Base-by-base conservation (phyloP, 768 basidiomycete species). In the Kwoniella dendrophila region DNA sequence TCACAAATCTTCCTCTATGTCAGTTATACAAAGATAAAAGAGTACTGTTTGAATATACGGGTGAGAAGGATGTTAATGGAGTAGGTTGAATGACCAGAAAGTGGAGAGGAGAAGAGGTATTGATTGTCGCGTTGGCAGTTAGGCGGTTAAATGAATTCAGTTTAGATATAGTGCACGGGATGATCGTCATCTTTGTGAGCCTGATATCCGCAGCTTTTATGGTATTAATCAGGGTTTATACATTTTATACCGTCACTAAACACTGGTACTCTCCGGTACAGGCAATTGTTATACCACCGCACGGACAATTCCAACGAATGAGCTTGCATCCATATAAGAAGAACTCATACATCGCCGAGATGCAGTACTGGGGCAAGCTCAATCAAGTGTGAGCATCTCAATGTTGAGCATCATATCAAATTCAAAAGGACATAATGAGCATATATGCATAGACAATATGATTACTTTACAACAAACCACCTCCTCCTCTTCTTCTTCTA, bases 401-500 rank as follows among this genome's bases (percentile, higher is more conserved):
- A n/a, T n/a, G n/a, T n/a, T n/a, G n/a, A n/a, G n/a, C n/a, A n/a
- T n/a, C n/a, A n/a, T n/a, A n/a, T n/a, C n/a, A n/a, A n/a, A n/a
- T n/a, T n/a, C n/a, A n/a, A n/a, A n/a, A n/a, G n/a, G n/a, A n/a
- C n/a, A n/a, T n/a, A n/a, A n/a, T n/a, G n/a, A n/a, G n/a, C n/a
- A n/a, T n/a, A n/a, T n/a, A 8, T 43, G n/a, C 6, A 43, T 11
- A 43, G 12, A 43, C 41, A 20, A 43, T 43, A n/a, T n/a, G 18
- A 14, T 14, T 43, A 20, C 41, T 14, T 43, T 43, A 43, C 41
- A 43, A 43, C 54, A 55, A 26, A 26, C 56, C n/a, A n/a, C n/a
- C 56, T 14, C 32, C 45, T 4, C 45, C 59, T 18, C 74, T 56
- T 52, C 74, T 57, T 53, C 74, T 61, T 51, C 74, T 50, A 29